These are phyloP conservation scores for Alternaria longipes DNA, from an alignment of 2,329 filamentous ascomycete species.

Conservation along the genomic window DNA sequence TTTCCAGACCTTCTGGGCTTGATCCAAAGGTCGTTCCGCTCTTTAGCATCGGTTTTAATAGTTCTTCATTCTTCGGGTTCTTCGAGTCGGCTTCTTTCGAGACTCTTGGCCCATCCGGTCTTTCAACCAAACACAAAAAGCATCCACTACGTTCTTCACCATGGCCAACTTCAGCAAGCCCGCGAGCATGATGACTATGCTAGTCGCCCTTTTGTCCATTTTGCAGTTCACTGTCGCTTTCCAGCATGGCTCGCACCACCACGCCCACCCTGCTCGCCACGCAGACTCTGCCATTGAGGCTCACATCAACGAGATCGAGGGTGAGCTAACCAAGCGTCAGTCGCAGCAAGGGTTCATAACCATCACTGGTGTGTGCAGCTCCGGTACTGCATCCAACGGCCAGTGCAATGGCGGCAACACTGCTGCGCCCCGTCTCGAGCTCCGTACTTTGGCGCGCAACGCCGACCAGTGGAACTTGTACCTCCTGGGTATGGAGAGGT, in stretches of 20 bases:
- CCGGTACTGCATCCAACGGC: constrained; percentile 33
- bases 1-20: constrained; percentile 41
- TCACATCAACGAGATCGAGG: constrained; percentile 37
- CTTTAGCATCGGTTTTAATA: constrained; percentile 38
- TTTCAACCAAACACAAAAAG: constrained; percentile 17
- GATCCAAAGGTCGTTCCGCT: constrained; percentile 46
- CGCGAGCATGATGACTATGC: constrained; percentile 42
- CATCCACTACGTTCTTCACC: constrained; percentile 16
- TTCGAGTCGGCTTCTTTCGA: constrained; percentile 23
- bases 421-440: constrained; percentile 66
- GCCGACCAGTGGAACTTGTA: constrained; percentile 78
- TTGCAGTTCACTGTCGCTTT: constrained; percentile 45
- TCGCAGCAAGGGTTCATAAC: constrained; percentile 30
- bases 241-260: constrained; percentile 37
- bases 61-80: constrained; percentile 14
- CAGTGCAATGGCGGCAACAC: constrained; percentile 39
- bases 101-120: constrained; percentile 17
- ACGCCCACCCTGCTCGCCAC: constrained; percentile 26
- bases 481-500: constrained; percentile 75
- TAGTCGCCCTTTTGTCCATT: constrained; percentile 45
- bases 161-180: constrained; percentile 51
- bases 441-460: constrained; percentile 70
- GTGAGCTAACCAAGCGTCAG: constrained; percentile 36
- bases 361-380: constrained; percentile 42
- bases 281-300: constrained; percentile 32